Evolutionary conservation across 129 eudicot species (phyloP), one percentile per base, ranked within the genome.

Genomic region (Pulicaria dysenterica): DNA sequence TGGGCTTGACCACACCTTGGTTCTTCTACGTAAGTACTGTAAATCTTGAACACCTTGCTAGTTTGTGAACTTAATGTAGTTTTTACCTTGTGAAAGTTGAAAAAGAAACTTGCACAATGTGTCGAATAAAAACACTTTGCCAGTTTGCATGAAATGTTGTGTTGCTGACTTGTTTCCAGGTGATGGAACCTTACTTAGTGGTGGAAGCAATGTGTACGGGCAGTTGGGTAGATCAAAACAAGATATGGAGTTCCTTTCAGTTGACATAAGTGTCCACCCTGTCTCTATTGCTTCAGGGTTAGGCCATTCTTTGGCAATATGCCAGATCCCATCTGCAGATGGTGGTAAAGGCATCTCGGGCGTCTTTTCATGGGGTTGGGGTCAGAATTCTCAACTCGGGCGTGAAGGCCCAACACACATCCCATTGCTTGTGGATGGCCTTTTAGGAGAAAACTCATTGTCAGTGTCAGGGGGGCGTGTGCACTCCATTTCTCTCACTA

Each of bases 311-410:
- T 39, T 95, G 63, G 97, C 97, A 6, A 81, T 95, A 62, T 90
- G 96, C 79, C 72, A 73, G 38, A 72, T 64, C 61, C 64, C 57
- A 41, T 64, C 79, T 7, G 66, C 81, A 45, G 81, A 79, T 0
- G 76, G 58, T 5, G 61, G 73, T 6, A 75, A 46, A 58, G 78
- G 67, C 17, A 73, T 61, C 65, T 60, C 73, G 5, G 72, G 79
- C 24, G 58, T 90, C 17, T 74, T 78, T 48, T 90, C 99, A 77
- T 95, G 99, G 99, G 99, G 99, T 50, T 90, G 97, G 99, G 92
- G 89, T 46, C 82, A 73, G 56, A 84, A 72, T 75, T 79, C 77
- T 69, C 99, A 94, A 77, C 94, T 94, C n/a, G 99, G 99, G 34
- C 86, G 99, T 48, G 79, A 75, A 44, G 94, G 99, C 7, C 85